These are phyloP conservation scores for Euphorbia corollata DNA, from an alignment of 441 rosid genomes.

Conservation along the genomic window DNA sequence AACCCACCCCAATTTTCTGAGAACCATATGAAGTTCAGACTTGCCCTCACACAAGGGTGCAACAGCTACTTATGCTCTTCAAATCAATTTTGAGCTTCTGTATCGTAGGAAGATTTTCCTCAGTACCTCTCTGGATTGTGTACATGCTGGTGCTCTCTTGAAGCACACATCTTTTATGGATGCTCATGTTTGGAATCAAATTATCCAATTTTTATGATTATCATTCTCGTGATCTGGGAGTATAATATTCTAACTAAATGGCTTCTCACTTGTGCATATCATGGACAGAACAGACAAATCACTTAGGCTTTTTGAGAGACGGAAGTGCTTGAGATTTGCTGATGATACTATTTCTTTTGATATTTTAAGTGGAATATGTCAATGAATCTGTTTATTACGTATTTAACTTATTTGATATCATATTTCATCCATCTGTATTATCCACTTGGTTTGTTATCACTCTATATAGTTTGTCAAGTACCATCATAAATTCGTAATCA, in stretches of 20 bases:
- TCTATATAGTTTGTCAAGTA: slow-evolving; percentile 6
- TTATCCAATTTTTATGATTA: background rate
- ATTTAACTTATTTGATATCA: too few species aligned
- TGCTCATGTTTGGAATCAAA: background rate
- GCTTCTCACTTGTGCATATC: background rate
- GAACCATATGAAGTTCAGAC: background rate
- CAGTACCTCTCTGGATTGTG: background rate
- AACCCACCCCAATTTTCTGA: background rate
- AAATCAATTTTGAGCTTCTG: background rate
- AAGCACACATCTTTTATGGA: background rate
- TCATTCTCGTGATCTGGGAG: background rate
- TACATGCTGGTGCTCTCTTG: background rate
- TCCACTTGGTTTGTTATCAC: slow-evolving; percentile 4
- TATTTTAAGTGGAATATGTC: too few species aligned
- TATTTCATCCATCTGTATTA: background rate
- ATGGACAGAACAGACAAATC: background rate
- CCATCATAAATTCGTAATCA: background rate
- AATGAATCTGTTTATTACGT: too few species aligned
- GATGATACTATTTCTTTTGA: background rate
- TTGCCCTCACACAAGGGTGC: background rate
- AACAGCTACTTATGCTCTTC: background rate
- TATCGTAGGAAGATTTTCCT: background rate
- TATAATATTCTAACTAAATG: background rate
- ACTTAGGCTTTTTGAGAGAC: background rate
- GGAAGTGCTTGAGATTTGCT: background rate